Base-by-base conservation (phyloP, 2,329 filamentous ascomycete species). In the Penicillium vulpinum region DNA sequence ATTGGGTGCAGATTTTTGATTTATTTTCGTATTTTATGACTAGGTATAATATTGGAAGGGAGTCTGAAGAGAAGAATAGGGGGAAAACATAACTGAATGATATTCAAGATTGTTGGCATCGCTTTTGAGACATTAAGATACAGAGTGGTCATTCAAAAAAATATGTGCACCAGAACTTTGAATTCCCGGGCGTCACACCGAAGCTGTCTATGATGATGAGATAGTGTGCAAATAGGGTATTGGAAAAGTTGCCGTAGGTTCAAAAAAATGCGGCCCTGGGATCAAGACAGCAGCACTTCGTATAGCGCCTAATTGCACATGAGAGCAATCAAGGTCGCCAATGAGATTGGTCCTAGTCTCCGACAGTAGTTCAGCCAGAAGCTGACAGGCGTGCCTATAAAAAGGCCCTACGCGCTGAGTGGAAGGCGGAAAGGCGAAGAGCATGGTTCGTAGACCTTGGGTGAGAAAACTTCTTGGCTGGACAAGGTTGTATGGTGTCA, bases 51-150 rank as follows among this genome's bases (percentile, higher is more conserved):
- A 9, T n/a, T n/a, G 35, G 43, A 62, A 59, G 36, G 10, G 15
- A 4, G 18, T 31, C n/a, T 31, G 28, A 18, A 18, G 31, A 36
- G 21, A 6, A 26, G 10, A 18, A 4, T 36, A 7, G n/a, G 11
- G 40, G 15, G 28, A 13, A 48, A 21, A 33, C 13, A 21, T 36
- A 51, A 35, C 31, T 39, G 22, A 36, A 35, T 28, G 24, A 26
- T 15, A 38, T 48, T 40, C 35, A 41, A 54, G 16, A 33, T 18
- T 43, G 15, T 45, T 54, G 41, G 26, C 31, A 48, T 49, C 51
- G 51, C 51, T 54, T 54, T 54, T 48, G 44, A 29, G 41, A 48
- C 33, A 31, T 39, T 48, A 49, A 31, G 11, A 54, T 49, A 54
- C 51, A 54, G 21, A 39, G 51, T 40, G 43, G 51, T 49, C 35